Conservation (phyloP, 2,329 filamentous ascomycete species). For the Triangularia setosa region DNA sequence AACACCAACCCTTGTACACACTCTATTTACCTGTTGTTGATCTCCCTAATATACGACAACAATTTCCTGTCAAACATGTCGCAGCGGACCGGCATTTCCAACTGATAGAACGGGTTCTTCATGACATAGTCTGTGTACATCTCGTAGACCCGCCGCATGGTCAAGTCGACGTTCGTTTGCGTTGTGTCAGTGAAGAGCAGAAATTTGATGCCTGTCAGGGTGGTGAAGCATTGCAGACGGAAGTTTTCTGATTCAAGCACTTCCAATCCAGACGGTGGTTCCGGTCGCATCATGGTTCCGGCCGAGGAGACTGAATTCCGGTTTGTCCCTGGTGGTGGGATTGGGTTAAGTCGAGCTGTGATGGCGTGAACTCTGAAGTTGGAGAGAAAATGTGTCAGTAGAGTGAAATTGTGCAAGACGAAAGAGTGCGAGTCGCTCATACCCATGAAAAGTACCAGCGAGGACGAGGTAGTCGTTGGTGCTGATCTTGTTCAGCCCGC, state of each 20-base stretch:
- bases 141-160: slow-evolving; percentile 85
- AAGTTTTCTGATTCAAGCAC: slow-evolving; percentile 93
- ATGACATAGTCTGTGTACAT: slow-evolving; percentile 96
- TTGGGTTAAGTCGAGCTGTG: slow-evolving; percentile 58
- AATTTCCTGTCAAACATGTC: slow-evolving; percentile 91
- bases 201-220: slow-evolving; percentile 91
- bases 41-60: slow-evolving; percentile 71
- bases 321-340: slow-evolving; percentile 36
- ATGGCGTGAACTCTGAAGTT: slow-evolving; percentile 72
- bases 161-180: slow-evolving; percentile 80
- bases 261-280: slow-evolving; percentile 75
- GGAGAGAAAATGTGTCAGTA: neutral
- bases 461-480: slow-evolving; percentile 97
- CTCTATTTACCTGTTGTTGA: slow-evolving; percentile 52
- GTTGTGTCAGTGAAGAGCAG: slow-evolving; percentile 87
- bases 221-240: slow-evolving; percentile 92
- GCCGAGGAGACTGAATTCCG: slow-evolving; percentile 36
- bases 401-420: slow-evolving; percentile 25
- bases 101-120: slow-evolving; percentile 98
- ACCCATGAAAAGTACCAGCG: slow-evolving; percentile 96
- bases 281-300: slow-evolving; percentile 46
- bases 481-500: slow-evolving; percentile 77
- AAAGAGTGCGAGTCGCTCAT: slow-evolving; percentile 26
- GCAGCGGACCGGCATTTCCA: slow-evolving; percentile 95
- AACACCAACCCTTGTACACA: neutral